Percentiles rank a stretch among this genome's conserved stretches.
Evolutionary conservation across 2,329 filamentous ascomycete genomes (phyloP).

Genomic region (Ceratocystiopsis minuta): DNA sequence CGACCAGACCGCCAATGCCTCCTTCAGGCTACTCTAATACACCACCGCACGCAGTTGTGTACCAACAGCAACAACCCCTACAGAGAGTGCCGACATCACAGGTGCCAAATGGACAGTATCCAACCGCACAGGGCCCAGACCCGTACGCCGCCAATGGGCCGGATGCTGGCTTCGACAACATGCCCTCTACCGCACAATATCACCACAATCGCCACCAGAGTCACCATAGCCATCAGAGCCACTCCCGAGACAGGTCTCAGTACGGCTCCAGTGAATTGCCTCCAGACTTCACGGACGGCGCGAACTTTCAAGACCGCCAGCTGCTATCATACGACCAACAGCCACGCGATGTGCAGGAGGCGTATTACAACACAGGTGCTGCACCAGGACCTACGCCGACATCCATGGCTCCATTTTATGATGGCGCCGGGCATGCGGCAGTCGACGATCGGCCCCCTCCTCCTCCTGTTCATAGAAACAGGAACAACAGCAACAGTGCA

Average conservation of each 20-base stretch:
- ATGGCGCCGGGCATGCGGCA: too few relatives aligned
- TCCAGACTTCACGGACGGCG: background rate
- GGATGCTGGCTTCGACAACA: constrained; percentile 31
- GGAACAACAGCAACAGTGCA: constrained; percentile 25
- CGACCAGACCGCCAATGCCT: constrained; percentile 21
- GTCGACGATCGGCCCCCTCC: constrained; percentile 31
- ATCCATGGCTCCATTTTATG: too few relatives aligned
- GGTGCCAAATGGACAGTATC: too few relatives aligned
- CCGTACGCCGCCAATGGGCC: too few relatives aligned
- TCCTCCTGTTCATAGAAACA: constrained; percentile 34
- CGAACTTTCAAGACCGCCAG: background rate
- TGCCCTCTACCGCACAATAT: constrained; percentile 14
- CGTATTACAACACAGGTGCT: too few relatives aligned
- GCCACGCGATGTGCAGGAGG: too few relatives aligned
- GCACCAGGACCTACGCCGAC: too few relatives aligned
- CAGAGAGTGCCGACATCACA: background rate
- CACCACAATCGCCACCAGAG: constrained; percentile 1
- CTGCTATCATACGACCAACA: constrained; percentile 13
- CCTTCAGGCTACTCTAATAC: constrained; percentile 1
- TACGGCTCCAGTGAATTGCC: constrained; percentile 1
- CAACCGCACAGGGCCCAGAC: too few relatives aligned
- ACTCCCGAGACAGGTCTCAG: constrained; percentile 3
- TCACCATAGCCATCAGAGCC: constrained; percentile 4
- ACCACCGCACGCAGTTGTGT: background rate
- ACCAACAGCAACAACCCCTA: constrained; percentile 1